Base-by-base conservation (phyloP, 2,329 filamentous ascomycete genomes). In the Blastomyces percursus region DNA sequence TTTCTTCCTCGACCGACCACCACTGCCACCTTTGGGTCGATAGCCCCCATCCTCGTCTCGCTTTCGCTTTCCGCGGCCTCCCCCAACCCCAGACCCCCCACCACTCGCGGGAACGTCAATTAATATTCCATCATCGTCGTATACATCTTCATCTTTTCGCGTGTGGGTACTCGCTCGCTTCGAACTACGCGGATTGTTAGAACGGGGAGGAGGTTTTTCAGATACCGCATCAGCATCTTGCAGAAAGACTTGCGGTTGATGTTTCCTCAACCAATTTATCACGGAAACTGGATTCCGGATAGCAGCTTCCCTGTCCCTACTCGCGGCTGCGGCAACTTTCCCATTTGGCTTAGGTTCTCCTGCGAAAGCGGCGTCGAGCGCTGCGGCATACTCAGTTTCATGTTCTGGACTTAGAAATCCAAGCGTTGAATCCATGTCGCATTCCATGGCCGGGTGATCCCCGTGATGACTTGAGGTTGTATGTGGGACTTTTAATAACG, bases 191-290 rank as follows among this genome's bases (percentile, higher is more conserved):
- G 73, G 69, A 56, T 74, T 76, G 19, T 75, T 73, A 12, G 76
- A 72, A 46, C 75, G 72, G 16, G 73, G 72, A 24, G 69, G 64
- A 40, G 74, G 73, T 68, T 79, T 79, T 63, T 79, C 77, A 4
- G 75, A 74, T 7, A 72, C 69, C 40, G 71, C 69, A 69, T 87
- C 85, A 62, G 86, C 84, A 69, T 91, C 89, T 73, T 96, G 88
- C 24, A 95, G 78, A 77, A 96, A 92, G 58, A 91, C 86, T 73
- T 93, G 87, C 2, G 91, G 89, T 64, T 90, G 87, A 74, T 96
- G 83, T 71, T 90, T 86, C 66, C 90, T 84, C 14, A 99, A 83
- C 94, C 94, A 99, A 74, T 95, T 96, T 78, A 96, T 95, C 2
- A 96, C 92, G 64, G 90, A 95, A 51, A 91, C 89, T 0, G 92